These are phyloP conservation scores for Fusarium nematophilum DNA, from an alignment of 2,329 filamentous ascomycete species.

Conservation along the genomic window DNA sequence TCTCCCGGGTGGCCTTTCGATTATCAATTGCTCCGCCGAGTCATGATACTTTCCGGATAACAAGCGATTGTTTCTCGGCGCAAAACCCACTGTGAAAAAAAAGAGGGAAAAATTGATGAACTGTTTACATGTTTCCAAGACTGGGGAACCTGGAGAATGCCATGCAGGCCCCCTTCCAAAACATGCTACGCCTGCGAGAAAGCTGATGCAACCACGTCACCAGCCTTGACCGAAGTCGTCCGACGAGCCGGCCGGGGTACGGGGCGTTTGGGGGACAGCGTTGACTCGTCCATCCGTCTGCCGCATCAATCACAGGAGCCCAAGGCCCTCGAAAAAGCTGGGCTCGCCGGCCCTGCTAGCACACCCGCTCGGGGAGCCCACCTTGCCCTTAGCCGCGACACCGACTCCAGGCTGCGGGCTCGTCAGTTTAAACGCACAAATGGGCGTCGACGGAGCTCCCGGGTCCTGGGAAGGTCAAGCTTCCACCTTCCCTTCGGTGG, in stretches of 20 bases:
- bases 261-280: not conserved
- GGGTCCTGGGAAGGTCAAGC: not conserved
- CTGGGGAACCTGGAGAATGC: constrained; percentile 28
- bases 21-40: constrained; percentile 3
- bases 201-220: constrained; percentile 27
- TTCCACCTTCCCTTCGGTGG: not conserved
- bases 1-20: constrained; percentile 18
- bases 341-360: not conserved
- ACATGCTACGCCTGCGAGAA: too few species aligned
- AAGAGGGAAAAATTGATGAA: not conserved
- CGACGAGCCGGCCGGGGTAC: constrained; percentile 12
- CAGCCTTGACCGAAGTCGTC: constrained; percentile 21
- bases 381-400: constrained; percentile 20
- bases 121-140: constrained; percentile 1
- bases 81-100: constrained; percentile 20
- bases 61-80: constrained; percentile 20
- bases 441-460: constrained; percentile 25
- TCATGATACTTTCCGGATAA: constrained; percentile 28
- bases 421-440: constrained; percentile 44
- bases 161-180: constrained; percentile 13
- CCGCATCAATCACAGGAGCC: constrained; percentile 43
- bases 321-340: not conserved
- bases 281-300: constrained; percentile 8
- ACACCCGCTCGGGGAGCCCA: constrained; percentile 1
- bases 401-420: constrained; percentile 9